Base-by-base conservation (phyloP, 1,284 basidiomycete genomes). In the Amylostereum areolatum region DNA sequence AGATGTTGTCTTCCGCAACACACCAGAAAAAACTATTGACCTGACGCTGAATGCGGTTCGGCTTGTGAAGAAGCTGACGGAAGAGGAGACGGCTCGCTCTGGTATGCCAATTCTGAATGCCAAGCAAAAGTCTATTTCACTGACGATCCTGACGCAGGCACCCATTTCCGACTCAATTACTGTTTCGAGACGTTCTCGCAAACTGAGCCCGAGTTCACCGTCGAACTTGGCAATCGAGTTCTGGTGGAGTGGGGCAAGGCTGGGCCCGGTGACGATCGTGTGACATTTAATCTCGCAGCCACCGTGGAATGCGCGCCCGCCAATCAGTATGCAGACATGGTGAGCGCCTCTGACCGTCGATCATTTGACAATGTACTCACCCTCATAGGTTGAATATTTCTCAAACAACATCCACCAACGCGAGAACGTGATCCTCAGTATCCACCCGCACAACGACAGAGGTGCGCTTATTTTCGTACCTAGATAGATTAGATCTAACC, bases 121-220 rank as follows among this genome's bases (percentile, higher is more conserved):
- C n/a, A n/a, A 8, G n/a, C n/a, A 8, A 35, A n/a, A n/a, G 8
- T n/a, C n/a, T 35, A 8, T 35, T 35, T 35, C 34, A 35, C 18
- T 18, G 18, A 35, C 34, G 34, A 8, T 35, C n/a, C 8, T 12
- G 89, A 89, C 66, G 75, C 90, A 60, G 88, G 89, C n/a, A 98
- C 93, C 4, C 72, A 77, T 49, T 98, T 97, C 81, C 85, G 85
- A 59, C 98, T 89, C 71, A 93, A 98, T 70, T 99, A 99, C 72
- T 97, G 93, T 60, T 96, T 96, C 31, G 96, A 99, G 70, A 96
- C 93, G 1, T 99, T 98, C 71, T 89, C 94, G 4, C 96, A 99
- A 70, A 98, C 96, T 29, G 96, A 99, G 70, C 85, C 92, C 10
- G 91, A 92, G 34, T 98, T 96, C 66, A 92, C 92, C n/a, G 71